Evolutionary conservation across 2,329 filamentous ascomycete species (phyloP).

Genomic region (Scedosporium apiospermum): DNA sequence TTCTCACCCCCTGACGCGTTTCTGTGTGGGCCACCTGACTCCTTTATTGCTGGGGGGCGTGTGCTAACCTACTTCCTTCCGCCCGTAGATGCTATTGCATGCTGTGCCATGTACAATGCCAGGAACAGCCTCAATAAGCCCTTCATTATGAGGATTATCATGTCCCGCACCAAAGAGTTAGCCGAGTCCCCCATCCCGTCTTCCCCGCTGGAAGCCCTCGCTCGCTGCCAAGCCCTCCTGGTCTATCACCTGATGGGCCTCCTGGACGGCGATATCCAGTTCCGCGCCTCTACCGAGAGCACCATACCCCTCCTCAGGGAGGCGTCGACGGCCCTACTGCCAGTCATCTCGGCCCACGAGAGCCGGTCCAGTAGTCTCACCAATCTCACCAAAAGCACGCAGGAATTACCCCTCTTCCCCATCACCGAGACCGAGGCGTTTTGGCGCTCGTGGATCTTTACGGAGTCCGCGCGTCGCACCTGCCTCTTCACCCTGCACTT

Average conservation of each 20-base stretch:
- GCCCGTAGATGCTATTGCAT: constrained; percentile 31
- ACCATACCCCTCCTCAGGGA: constrained; percentile 12
- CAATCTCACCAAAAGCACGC: background rate
- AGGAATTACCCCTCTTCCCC: constrained; percentile 16
- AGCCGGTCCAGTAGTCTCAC: background rate
- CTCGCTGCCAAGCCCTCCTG: constrained; percentile 30
- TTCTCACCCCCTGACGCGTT: background rate
- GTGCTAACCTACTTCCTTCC: constrained; percentile 18
- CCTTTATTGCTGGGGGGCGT: background rate
- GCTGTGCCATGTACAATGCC: constrained; percentile 41
- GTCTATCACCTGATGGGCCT: constrained; percentile 35
- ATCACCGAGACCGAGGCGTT: constrained; percentile 31
- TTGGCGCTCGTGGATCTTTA: constrained; percentile 42
- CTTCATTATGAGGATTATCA: constrained; percentile 39
- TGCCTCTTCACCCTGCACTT: constrained; percentile 32
- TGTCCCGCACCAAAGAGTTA: constrained; percentile 32
- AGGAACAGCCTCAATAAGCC: constrained; percentile 37
- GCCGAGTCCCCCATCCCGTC: constrained; percentile 22
- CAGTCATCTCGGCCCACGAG: background rate
- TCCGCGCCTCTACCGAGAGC: constrained; percentile 20
- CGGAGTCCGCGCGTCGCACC: constrained; percentile 44
- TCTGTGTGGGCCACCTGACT: background rate
- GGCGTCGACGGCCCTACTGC: background rate
- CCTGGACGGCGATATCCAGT: constrained; percentile 31
- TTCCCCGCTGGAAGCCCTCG: constrained; percentile 20